phyloP scores from a whole-genome alignment of 129 eudicot species.

The Centella asiatica region DNA sequence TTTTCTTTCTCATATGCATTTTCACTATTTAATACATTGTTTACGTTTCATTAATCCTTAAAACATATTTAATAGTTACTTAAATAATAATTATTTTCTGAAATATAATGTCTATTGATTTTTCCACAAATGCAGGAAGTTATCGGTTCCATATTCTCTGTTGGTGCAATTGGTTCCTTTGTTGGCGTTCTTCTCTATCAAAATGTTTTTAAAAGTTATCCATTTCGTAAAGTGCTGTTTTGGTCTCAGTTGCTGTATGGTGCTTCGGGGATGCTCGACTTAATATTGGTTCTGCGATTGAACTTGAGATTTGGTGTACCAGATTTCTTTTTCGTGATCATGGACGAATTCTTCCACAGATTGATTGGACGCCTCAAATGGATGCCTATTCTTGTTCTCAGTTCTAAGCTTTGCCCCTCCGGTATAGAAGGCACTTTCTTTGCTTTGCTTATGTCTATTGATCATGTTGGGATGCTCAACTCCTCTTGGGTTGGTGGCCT shows the following conservation, averaged over 20 bases:
- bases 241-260: slow-evolving; percentile 67
- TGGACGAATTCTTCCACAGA: slow-evolving; percentile 56
- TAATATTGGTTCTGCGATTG: slow-evolving; percentile 55
- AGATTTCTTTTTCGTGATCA: slow-evolving; percentile 60
- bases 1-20: no score
- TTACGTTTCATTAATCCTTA: not conserved
- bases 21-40: no score
- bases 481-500: slow-evolving; percentile 87
- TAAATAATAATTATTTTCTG: no score
- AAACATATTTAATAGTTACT: not conserved
- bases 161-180: slow-evolving; percentile 87
- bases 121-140: slow-evolving; percentile 48
- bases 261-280: slow-evolving; percentile 70
- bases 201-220: slow-evolving; percentile 47
- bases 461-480: slow-evolving; percentile 58
- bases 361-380: slow-evolving; percentile 78
- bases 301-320: slow-evolving; percentile 67
- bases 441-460: slow-evolving; percentile 92
- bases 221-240: slow-evolving; percentile 62
- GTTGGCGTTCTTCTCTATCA: slow-evolving; percentile 78
- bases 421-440: slow-evolving; percentile 98
- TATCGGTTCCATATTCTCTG: slow-evolving; percentile 67
- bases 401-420: slow-evolving; percentile 88
- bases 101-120: no score
- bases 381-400: slow-evolving; percentile 97